These are phyloP conservation scores for Colletotrichum truncatum DNA, from an alignment of 2,329 filamentous ascomycete species.

Conservation along the genomic window DNA sequence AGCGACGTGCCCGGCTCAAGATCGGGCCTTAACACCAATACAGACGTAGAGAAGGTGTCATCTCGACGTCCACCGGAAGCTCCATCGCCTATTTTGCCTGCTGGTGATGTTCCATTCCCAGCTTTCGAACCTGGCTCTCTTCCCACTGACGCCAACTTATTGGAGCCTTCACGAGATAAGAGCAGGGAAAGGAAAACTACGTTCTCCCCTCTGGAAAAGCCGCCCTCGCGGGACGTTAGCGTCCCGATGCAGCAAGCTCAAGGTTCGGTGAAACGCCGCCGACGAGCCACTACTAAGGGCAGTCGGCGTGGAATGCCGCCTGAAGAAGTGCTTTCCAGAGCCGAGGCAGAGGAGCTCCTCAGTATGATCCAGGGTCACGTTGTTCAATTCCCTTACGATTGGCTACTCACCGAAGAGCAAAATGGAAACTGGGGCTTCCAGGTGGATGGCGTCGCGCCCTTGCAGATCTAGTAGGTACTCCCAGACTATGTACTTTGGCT, in stretches of 20 bases:
- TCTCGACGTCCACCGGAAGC: constrained; percentile 42
- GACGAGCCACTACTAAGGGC: constrained; percentile 75
- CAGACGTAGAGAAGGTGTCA: constrained; percentile 40
- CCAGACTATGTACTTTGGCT: neutral
- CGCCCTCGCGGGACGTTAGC: constrained; percentile 47
- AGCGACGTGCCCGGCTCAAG: constrained; percentile 2
- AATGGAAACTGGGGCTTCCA: constrained; percentile 97
- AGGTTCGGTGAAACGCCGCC: constrained; percentile 67
- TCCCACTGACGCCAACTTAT: constrained; percentile 37
- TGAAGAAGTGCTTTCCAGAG: constrained; percentile 80
- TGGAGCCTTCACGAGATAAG: constrained; percentile 47
- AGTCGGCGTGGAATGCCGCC: constrained; percentile 71
- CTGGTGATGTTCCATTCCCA: constrained; percentile 57
- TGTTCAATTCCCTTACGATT: constrained; percentile 95
- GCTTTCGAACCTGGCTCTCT: constrained; percentile 48
- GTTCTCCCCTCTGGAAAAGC: constrained; percentile 63
- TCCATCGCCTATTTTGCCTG: constrained; percentile 51
- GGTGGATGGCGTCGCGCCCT: constrained; percentile 92
- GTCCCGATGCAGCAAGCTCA: constrained; percentile 41
- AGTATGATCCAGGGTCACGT: constrained; percentile 86
- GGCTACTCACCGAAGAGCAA: constrained; percentile 89
- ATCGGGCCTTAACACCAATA: constrained; percentile 12
- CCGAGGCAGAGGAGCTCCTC: constrained; percentile 84
- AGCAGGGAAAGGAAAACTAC: constrained; percentile 62
- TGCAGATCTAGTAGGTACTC: constrained; percentile 91